Evolutionary conservation across 2,329 filamentous ascomycete genomes (phyloP).

Genomic region (Pseudogymnoascus sp.): DNA sequence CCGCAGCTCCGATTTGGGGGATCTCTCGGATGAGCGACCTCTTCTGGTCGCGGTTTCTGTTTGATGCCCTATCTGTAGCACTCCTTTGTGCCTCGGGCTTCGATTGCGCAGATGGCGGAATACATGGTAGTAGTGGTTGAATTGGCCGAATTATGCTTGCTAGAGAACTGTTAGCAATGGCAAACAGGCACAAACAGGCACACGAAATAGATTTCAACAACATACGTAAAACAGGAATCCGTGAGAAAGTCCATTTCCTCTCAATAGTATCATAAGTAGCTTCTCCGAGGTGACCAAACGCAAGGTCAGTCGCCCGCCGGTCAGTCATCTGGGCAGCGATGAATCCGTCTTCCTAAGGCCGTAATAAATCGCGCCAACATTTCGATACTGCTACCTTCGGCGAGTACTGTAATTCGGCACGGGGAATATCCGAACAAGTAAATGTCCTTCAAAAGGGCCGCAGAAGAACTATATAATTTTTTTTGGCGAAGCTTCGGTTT

Average conservation of each 20-base stretch:
- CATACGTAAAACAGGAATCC: slow-evolving; percentile 17
- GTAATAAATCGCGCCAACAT: slow-evolving; percentile 20
- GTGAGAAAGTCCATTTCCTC: slow-evolving; percentile 26
- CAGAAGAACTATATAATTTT: neutral
- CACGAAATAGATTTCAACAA: too few species aligned
- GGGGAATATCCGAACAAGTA: neutral
- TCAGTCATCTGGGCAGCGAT: slow-evolving; percentile 43
- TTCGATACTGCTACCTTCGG: slow-evolving; percentile 11
- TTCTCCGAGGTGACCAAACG: slow-evolving; percentile 46
- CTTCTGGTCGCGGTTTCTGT: neutral
- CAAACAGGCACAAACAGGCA: too few species aligned
- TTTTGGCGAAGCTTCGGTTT: neutral
- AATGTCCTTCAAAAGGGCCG: neutral
- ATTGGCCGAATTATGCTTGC: slow-evolving; percentile 22
- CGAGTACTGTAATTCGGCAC: neutral
- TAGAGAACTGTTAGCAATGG: slow-evolving; percentile 15
- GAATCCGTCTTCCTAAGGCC: slow-evolving; percentile 14
- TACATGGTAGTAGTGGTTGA: slow-evolving; percentile 20
- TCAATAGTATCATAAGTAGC: slow-evolving; percentile 35
- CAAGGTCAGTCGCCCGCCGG: slow-evolving; percentile 37
- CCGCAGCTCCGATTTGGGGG: neutral
- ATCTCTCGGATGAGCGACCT: neutral
- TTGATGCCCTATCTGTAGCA: neutral
- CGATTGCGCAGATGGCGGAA: slow-evolving; percentile 20
- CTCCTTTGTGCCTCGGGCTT: slow-evolving; percentile 7